These are phyloP conservation scores for Pisolithus thermaeus DNA, from an alignment of 1,284 basidiomycete species.

Conservation along the genomic window DNA sequence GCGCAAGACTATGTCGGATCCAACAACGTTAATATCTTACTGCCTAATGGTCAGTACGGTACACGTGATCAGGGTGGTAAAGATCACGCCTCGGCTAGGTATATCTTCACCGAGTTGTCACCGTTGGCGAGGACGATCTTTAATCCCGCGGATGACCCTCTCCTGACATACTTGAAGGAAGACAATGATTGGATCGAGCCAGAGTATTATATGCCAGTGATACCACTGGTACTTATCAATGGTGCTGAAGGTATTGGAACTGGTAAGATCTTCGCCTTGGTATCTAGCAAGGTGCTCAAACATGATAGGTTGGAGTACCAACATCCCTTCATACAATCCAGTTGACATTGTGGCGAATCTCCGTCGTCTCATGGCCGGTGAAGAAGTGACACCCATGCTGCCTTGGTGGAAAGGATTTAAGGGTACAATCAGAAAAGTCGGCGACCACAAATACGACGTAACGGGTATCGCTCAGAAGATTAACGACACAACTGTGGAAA, in stretches of 20 bases:
- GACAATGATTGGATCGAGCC: conserved; percentile 91
- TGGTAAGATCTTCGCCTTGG: conserved; percentile 40
- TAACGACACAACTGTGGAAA: conserved; percentile 86
- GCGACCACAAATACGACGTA: conserved; percentile 87
- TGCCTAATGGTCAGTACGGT: conserved; percentile 95
- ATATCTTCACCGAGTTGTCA: conserved; percentile 88
- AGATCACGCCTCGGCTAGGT: conserved; percentile 95
- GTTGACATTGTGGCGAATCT: conserved; percentile 87
- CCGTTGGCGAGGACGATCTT: conserved; percentile 78
- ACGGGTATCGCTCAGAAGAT: conserved; percentile 73
- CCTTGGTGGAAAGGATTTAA: conserved; percentile 98
- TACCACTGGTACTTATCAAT: conserved; percentile 90
- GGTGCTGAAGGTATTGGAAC: conserved; percentile 98
- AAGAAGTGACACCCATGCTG: conserved; percentile 81
- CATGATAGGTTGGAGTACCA: conserved; percentile 85
- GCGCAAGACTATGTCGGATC: conserved; percentile 95
- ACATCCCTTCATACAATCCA: conserved; percentile 92
- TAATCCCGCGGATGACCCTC: conserved; percentile 79
- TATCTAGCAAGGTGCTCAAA: conserved; percentile 6
- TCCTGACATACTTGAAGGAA: conserved; percentile 83
- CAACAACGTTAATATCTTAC: conserved; percentile 92
- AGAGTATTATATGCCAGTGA: conserved; percentile 88
- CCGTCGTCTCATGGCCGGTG: conserved; percentile 80
- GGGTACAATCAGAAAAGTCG: conserved; percentile 78
- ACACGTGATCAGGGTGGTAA: conserved; percentile 89